Conservation (phyloP, 1,284 basidiomycete genomes). For the Fomitiporia mediterranea region DNA sequence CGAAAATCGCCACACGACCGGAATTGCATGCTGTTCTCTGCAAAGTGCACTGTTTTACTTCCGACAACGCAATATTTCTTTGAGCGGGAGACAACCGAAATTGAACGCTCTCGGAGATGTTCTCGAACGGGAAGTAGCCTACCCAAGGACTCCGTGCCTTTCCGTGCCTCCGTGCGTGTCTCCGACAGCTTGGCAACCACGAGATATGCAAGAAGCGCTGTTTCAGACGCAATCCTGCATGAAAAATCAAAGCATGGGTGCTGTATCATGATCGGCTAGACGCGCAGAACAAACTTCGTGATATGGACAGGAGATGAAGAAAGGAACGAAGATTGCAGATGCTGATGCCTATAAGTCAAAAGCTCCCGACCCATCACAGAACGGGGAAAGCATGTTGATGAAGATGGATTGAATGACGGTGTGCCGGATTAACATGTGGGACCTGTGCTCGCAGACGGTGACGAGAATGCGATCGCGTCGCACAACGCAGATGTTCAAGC, state of each 20-base stretch:
- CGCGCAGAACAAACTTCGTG: no score
- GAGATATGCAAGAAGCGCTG: neutral
- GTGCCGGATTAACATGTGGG: neutral
- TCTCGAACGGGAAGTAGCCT: neutral
- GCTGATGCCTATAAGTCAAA: neutral
- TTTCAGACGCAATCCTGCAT: neutral
- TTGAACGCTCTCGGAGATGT: neutral
- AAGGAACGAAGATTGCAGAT: neutral
- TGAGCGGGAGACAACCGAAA: no score
- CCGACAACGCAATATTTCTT: no score
- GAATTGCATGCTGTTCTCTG: no score
- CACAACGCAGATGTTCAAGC: neutral
- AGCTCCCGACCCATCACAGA: no score
- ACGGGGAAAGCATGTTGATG: neutral
- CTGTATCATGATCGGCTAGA: neutral
- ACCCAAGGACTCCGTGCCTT: neutral
- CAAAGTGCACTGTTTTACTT: no score
- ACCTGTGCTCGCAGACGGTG: neutral
- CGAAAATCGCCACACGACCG: no score
- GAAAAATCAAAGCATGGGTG: neutral
- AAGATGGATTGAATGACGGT: neutral
- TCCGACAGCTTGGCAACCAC: no score
- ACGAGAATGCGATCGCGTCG: neutral
- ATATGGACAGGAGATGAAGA: neutral
- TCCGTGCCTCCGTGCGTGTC: no score